Evolutionary conservation across 495 filamentous ascomycete species (phyloP).

Genomic region (Glonium stellatum): DNA sequence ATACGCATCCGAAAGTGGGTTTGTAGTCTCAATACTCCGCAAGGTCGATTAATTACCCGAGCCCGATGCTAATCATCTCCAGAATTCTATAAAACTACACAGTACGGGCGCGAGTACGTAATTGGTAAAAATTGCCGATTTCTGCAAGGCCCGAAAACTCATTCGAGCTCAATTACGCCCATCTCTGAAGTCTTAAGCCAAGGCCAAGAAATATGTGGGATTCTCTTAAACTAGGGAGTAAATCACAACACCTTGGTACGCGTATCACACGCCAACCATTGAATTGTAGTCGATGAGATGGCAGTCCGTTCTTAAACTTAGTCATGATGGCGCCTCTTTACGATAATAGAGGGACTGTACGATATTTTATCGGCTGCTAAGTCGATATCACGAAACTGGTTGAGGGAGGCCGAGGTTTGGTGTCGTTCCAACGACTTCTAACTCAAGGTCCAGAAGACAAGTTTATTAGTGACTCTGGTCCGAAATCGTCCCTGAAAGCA

Average conservation of each 20-base stretch:
- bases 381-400: slow-evolving; percentile 55
- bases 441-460: slow-evolving; percentile 29
- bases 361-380: slow-evolving; percentile 58
- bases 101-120: slow-evolving; percentile 53
- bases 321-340: slow-evolving; percentile 56
- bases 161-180: slow-evolving; percentile 44
- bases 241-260: slow-evolving; percentile 6
- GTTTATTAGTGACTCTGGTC: slow-evolving; percentile 9
- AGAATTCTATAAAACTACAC: slow-evolving; percentile 54
- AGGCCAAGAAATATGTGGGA: slow-evolving; percentile 58
- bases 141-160: slow-evolving; percentile 55
- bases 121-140: slow-evolving; percentile 59
- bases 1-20: slow-evolving; percentile 36
- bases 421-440: slow-evolving; percentile 46
- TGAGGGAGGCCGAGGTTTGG: slow-evolving; percentile 51
- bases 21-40: neutral
- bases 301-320: slow-evolving; percentile 60
- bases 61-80: slow-evolving; percentile 1
- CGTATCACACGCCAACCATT: slow-evolving; percentile 24
- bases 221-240: slow-evolving; percentile 56
- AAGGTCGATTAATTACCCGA: too few relatives aligned
- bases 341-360: slow-evolving; percentile 51
- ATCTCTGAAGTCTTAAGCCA: slow-evolving; percentile 49
- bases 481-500: slow-evolving; percentile 14
- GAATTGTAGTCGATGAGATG: slow-evolving; percentile 49